A percentile compares a stretch with the other conserved stretches of the same genome.
Conservation (phyloP, 139 green algal species). For the Coelastrella sp. region DNA sequence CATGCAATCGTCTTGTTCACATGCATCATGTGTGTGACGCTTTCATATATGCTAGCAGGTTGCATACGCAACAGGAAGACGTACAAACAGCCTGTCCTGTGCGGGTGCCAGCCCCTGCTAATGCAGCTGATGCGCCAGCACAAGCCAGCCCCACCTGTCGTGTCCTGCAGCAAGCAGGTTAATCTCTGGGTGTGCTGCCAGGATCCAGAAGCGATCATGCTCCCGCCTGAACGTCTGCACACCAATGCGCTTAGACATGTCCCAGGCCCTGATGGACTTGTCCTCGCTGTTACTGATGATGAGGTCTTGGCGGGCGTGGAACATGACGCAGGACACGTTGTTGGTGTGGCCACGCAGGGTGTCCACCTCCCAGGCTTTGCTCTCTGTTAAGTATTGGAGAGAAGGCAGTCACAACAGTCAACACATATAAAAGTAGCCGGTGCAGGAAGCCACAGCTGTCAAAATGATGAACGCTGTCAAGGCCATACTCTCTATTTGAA, state of each 20-base stretch:
- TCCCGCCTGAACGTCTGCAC: conserved; percentile 98
- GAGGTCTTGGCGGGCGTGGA: conserved; percentile 98
- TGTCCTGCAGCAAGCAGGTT: conserved; percentile 99
- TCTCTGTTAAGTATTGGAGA: conserved; percentile 75
- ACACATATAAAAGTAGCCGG: not conserved
- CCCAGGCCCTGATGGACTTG: conserved; percentile 98
- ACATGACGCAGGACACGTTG: conserved; percentile 99
- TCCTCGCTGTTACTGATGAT: conserved; percentile 99
- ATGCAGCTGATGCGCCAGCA: not conserved
- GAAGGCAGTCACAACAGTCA: not conserved
- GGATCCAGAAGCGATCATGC: conserved; percentile 98
- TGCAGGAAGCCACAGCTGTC: not conserved
- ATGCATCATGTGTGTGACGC: too few relatives aligned
- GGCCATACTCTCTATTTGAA: too few relatives aligned
- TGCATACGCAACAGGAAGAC: too few relatives aligned
- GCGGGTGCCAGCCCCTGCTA: too few relatives aligned
- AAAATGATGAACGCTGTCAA: not conserved
- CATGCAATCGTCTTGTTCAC: not conserved
- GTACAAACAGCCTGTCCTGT: too few relatives aligned
- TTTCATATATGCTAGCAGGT: too few relatives aligned
- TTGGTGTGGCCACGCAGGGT: conserved; percentile 99
- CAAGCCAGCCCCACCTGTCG: conserved; percentile 74
- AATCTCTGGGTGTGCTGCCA: conserved; percentile 96
- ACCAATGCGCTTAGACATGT: conserved; percentile 98
- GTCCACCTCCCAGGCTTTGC: conserved; percentile 99